Evolutionary conservation across 805 yeast species (phyloP).

Genomic region (Clavispora asparagi): DNA sequence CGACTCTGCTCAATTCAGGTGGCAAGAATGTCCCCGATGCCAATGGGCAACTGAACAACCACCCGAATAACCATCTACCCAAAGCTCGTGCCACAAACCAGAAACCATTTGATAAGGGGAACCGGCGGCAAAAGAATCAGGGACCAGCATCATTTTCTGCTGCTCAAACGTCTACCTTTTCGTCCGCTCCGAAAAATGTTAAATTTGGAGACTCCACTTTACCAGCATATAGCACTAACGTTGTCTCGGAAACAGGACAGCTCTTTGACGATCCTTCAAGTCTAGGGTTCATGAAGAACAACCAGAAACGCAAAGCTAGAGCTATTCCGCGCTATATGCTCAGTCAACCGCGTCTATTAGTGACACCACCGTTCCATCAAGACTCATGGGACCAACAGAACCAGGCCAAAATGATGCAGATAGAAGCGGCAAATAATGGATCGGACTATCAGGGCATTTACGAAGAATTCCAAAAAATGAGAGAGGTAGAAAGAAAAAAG

Average conservation of each 20-base stretch:
- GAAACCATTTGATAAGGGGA: neutral
- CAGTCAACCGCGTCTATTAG: slow-evolving; percentile 30
- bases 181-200: neutral
- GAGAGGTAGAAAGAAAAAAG: slow-evolving; percentile 66
- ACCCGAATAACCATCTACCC: neutral
- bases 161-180: neutral
- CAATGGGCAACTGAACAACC: neutral
- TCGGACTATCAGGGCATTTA: slow-evolving; percentile 67
- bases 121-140: neutral
- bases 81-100: neutral
- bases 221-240: slow-evolving; percentile 1
- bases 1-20: neutral
- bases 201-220: neutral
- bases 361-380: slow-evolving; percentile 28
- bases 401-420: slow-evolving; percentile 52
- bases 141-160: neutral
- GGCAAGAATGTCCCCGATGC: neutral
- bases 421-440: slow-evolving; percentile 42
- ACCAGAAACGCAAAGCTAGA: slow-evolving; percentile 12
- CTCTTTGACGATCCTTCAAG: slow-evolving; percentile 24
- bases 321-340: slow-evolving; percentile 33
- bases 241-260: slow-evolving; percentile 22
- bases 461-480: slow-evolving; percentile 67
- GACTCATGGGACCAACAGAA: slow-evolving; percentile 72
- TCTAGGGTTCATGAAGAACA: slow-evolving; percentile 23